Base-by-base conservation (phyloP, 2,329 filamentous ascomycete genomes). In the Nigrospora sphaerica region DNA sequence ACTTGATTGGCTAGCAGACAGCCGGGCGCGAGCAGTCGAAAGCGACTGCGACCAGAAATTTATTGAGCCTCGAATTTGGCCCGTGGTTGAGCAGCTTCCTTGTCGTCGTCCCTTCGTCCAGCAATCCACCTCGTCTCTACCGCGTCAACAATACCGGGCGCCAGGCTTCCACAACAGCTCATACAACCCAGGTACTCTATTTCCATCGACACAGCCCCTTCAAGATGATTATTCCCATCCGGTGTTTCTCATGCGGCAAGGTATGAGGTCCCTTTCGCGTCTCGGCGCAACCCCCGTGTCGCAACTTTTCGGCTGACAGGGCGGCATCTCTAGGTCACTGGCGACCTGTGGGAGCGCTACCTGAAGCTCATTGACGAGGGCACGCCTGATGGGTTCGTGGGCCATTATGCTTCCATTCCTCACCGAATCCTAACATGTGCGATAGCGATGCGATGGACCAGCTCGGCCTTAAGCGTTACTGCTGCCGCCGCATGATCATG, bases 221-320 rank as follows among this genome's bases (percentile, higher is more conserved):
- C 72, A 86, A 71, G 47, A 98, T 98, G 93, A 98, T 98, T 70
- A 97, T 98, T 57, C 93, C 93, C 3, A 88, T 98, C 55, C 89
- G 93, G 57, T 98, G 93, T 74, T 98, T 98, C 72, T 97, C 93
- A 48, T 98, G 93, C 69, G 93, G 93, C 69, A 98, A 98, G 88
- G 93, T 95, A 70, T 49, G 69, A 46, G 23, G 19, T 17, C 35
- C 45, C 35, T 33, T 46, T 49, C 39, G 36, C 39, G 23, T 16
- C 42, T 40, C 44, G 50, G 42, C 55, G 36, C 46, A 38, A 47
- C 46, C 45, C 50, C 44, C 23, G 58, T 47, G 52, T 64, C 7
- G 7, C 23, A 10, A 28, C 23, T 6, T 28, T 9, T 28, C 23
- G 23, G 23, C 23, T 28, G 23, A 28, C 23, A 28, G 23, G 23